Percentiles rank a stretch among this genome's conserved stretches.
Conservation (phyloP, 176 grass and related monocot species). For the Oropetium thomaeum region DNA sequence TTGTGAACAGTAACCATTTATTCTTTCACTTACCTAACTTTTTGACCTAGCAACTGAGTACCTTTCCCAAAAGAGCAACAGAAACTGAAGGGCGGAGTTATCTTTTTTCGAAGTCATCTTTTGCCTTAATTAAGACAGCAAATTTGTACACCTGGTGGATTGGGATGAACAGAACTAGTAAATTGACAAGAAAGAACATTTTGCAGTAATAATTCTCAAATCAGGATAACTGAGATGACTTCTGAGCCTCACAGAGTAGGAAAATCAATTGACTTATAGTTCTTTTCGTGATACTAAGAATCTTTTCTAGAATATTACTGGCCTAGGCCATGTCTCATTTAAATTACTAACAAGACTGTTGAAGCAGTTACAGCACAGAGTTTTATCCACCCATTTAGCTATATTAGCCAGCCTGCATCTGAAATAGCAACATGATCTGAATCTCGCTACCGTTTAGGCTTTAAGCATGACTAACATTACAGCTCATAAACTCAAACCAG, state of each 20-base stretch:
- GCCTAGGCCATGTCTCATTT: neutral
- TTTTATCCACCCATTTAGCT: neutral
- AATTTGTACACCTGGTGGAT: slow-evolving; percentile 1
- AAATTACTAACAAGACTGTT: neutral
- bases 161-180: neutral
- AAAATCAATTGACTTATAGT: neutral
- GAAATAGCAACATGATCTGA: neutral
- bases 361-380: neutral
- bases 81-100: neutral
- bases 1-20: neutral
- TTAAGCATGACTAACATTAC: neutral
- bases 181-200: neutral
- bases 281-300: neutral
- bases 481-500: neutral
- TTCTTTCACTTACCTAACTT: slow-evolving; percentile 5
- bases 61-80: slow-evolving; percentile 11
- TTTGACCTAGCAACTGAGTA: slow-evolving; percentile 21
- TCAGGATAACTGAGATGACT: neutral
- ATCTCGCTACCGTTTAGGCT: neutral
- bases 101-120: neutral
- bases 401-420: neutral
- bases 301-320: neutral
- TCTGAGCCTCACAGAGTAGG: neutral
- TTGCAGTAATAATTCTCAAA: neutral
- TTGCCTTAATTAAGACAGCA: neutral